Conservation (phyloP, 2,329 filamentous ascomycete genomes). For the Beauveria pseudobassiana region DNA sequence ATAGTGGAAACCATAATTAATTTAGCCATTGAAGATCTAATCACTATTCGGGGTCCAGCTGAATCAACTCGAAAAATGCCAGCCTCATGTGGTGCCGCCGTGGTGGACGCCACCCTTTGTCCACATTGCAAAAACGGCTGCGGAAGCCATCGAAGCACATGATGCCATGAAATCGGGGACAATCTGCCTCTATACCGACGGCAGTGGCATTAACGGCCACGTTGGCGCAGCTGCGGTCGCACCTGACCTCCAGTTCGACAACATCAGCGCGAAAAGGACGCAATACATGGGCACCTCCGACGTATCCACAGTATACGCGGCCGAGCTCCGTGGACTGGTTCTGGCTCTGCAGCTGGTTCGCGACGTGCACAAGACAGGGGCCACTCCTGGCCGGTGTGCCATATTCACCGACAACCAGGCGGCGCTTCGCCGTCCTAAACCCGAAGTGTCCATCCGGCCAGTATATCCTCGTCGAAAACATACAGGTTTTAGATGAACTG, state of each 20-base stretch:
- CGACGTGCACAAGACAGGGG: conserved; percentile 2
- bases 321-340: conserved; percentile 9
- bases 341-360: conserved; percentile 7
- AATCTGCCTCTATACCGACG: conserved; percentile 9
- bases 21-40: no score
- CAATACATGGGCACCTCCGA: conserved; percentile 4
- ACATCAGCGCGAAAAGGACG: not conserved
- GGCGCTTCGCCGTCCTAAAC: conserved; percentile 2
- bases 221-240: no score
- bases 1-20: no score
- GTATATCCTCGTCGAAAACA: conserved; percentile 6
- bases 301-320: conserved; percentile 8
- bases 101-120: not conserved
- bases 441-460: conserved; percentile 7
- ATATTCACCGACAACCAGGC: conserved; percentile 12
- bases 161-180: conserved; percentile 1
- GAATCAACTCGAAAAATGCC: not conserved
- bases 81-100: not conserved
- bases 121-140: not conserved
- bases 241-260: not conserved
- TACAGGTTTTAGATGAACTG: no score
- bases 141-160: not conserved
- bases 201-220: conserved; percentile 5
- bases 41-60: not conserved
- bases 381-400: not conserved